Evolutionary conservation across 768 basidiomycete species (phyloP), one percentile per base, ranked within the genome.

Genomic region (Goffeauzyma gilvescens): DNA sequence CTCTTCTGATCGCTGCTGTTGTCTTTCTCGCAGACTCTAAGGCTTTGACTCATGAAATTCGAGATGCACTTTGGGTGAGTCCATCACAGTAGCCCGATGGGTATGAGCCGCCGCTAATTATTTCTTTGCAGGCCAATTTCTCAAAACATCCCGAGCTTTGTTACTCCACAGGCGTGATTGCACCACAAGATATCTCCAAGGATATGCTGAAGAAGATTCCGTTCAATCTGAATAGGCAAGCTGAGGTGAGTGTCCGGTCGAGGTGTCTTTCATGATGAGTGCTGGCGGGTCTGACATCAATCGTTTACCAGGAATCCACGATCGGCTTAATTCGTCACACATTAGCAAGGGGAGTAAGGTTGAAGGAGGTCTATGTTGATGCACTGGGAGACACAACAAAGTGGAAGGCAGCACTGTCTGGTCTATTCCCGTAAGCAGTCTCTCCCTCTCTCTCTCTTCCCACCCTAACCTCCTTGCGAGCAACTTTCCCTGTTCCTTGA

Each of bases 321-420:
- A 70, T 95, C 34, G 69, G 77, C 12, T 74, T 98, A 50, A 89
- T 98, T 37, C 75, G 76, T 14, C 77, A 84, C 48, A 76, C 86
- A 2, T 67, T 93, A n/a, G 68, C 72, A n/a, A 69, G 72, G 32
- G 86, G 84, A 1, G 75, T 93, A 48, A 65, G 76, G 15, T 64
- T 96, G 14, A 74, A 80, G 23, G 80, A 90, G 59, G 78, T 86
- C 15, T 93, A 79, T 54, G 90, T 98, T 45, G 93, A 98, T 58
- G 89, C 93, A 0, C 72, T 98, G 3, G 93, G 93, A 14, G 78
- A 75, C 13, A 80, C 85, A 1, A 73, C 74, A 14, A 77, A 78
- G 34, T 96, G 93, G 64, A 76, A 93, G 65, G 70, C 73, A 18
- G 80, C 82, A 55, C 73, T 98, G 2, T 78, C 81, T 10, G 69